Conservation (phyloP, 139 green algal species). For the Klebsormidium nitens region DNA sequence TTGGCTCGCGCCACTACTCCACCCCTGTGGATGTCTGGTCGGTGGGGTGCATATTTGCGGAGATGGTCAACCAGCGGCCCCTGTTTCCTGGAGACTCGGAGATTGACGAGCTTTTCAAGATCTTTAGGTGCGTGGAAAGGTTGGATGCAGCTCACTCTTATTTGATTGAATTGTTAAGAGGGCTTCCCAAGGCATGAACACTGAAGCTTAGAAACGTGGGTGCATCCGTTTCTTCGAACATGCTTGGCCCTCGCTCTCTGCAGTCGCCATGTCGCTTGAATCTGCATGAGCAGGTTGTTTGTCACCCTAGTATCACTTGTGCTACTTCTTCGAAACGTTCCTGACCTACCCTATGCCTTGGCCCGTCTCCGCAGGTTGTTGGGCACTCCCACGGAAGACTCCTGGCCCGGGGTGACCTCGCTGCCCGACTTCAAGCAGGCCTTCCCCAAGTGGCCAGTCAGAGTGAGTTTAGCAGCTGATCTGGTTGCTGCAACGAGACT, state of each 20-base stretch:
- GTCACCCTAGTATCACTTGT: neutral
- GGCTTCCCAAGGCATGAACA: neutral
- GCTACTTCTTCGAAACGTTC: conserved; percentile 6
- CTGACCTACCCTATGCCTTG: neutral
- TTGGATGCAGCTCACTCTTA: neutral
- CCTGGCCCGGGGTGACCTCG: conserved; percentile 44
- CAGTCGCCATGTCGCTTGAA: neutral
- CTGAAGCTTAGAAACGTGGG: neutral
- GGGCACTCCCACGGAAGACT: conserved; percentile 47
- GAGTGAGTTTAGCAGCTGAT: conserved; percentile 1
- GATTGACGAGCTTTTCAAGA: conserved; percentile 57
- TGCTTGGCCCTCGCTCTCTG: neutral
- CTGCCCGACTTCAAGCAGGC: conserved; percentile 46
- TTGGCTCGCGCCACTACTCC: conserved; percentile 86
- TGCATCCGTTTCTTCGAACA: neutral
- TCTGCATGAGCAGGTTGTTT: conserved; percentile 1
- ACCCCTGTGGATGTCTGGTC: conserved; percentile 95
- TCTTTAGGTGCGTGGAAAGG: conserved; percentile 39
- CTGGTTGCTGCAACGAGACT: neutral
- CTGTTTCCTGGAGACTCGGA: conserved; percentile 79
- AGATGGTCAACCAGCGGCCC: conserved; percentile 78
- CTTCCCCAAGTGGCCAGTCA: conserved; percentile 47
- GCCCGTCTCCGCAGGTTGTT: conserved; percentile 42
- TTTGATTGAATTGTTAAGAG: conserved; percentile 10
- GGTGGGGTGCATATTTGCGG: conserved; percentile 96